Base-by-base conservation (phyloP, 495 filamentous ascomycete genomes). In the Cudoniella acicularis region DNA sequence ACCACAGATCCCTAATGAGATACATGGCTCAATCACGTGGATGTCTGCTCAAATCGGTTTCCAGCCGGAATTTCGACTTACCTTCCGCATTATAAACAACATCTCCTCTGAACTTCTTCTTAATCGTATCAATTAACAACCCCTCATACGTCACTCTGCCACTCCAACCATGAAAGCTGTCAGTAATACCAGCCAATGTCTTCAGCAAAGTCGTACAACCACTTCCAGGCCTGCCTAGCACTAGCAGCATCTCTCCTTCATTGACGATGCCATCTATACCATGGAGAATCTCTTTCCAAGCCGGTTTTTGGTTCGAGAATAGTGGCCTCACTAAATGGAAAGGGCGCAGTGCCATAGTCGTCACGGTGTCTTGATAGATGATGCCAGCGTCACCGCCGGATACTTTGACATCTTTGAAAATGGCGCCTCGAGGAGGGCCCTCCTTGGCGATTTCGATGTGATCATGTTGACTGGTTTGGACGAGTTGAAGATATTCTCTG, bases 181-280 rank as follows among this genome's bases (percentile, higher is more conserved):
- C 80, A 6, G 85, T 87, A 67, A 90, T 85, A 22, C 88, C 88
- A 2, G 88, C 80, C 61, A 92, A 84, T 0, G 88, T 86, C 70
- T 91, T 92, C 24, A 92, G 72, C 42, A 92, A 82, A 0, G 89
- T 91, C 22, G 84, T 86, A 66, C 89, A 92, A 10, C 87, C 87
- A 49, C 80, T 79, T 0, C 87, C 87, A 1, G 87, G 87, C 21
- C 84, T 73, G 2, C 87, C 87, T 42, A 90, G 75, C 0, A 90
- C 86, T 2, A 90, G 75, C 1, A 87, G 48, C 78, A 77, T 75
- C 57, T 79, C 74, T 17, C 72, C 69, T 24, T 68, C 67, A 17
- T 68, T 71, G 10, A 78, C 11, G 3, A 16, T 10, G 3, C 54
- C 54, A 49, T 49, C 21, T 4, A 36, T 36, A 6, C 30, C 30